Base-by-base conservation (phyloP, 177 flowering plant species). In the Vitis hybrid region DNA sequence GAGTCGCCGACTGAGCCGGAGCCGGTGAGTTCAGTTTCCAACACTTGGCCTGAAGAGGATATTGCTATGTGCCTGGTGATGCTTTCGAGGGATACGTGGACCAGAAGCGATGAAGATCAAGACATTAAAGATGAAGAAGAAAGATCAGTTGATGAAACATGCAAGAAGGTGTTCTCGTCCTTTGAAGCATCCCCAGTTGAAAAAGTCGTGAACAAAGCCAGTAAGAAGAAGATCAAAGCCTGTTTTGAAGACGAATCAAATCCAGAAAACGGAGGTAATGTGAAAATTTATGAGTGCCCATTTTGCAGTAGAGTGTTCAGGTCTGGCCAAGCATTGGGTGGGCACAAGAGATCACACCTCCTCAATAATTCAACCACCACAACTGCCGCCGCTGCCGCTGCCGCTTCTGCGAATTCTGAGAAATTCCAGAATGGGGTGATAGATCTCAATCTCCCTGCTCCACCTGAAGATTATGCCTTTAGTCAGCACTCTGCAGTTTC, bases 41-140 rank as follows among this genome's bases (percentile, higher is more conserved):
- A 86, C 59, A 81, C 87, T 14, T 81, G 87, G 1, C 85, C 89
- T 0, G 94, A 90, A 52, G 91, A 90, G 67, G 87, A 89, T 70
- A 87, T 90, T 10, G 97, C 97, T n/a, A 76, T 75, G 60, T 90
- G 86, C 55, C 76, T 92, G 12, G 86, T 92, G 85, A 87, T 92
- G 89, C 83, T 92, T 10, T 92, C 97, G 0, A 84, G 89, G 56
- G 94, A 88, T 72, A 78, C 64, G 8, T 81, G 94, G 90, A 75
- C 51, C 63, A 71, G 58, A 62, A 72, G 33, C 18, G 53, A 75
- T 12, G 57, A 51, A 4, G 71, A 70, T 29, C 18, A 9, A 18
- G 64, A 71, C 8, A 39, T 39, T n/a, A 64, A 76, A 26, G 66
- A 74, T 15, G 62, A 62, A 5, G 74, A 60, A 18, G 51, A 62